These are phyloP conservation scores for Suillus subaureus DNA, from an alignment of 768 basidiomycete species.

Conservation along the genomic window DNA sequence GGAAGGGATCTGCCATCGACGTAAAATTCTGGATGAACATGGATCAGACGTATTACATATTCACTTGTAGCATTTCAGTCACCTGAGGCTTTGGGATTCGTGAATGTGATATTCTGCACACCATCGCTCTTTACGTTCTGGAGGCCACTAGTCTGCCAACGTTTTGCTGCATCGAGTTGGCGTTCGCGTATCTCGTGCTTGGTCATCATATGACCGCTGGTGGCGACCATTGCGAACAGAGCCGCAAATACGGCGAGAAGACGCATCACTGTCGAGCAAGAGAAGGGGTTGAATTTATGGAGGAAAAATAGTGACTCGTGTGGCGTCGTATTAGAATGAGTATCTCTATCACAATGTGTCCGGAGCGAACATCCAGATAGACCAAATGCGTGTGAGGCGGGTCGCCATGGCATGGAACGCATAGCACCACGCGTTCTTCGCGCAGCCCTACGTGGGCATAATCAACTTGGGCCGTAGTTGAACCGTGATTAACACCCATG, in stretches of 20 bases:
- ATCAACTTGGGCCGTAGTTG: too few relatives aligned
- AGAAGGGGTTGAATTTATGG: neutral
- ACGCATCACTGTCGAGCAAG: neutral
- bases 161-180: slow-evolving; percentile 35
- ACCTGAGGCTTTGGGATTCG: neutral
- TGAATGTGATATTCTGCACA: slow-evolving; percentile 20
- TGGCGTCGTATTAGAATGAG: neutral
- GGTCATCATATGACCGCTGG: slow-evolving; percentile 16
- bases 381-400: neutral
- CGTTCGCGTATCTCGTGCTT: slow-evolving; percentile 46
- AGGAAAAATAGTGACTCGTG: neutral
- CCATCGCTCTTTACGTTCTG: slow-evolving; percentile 15
- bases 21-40: slow-evolving; percentile 54
- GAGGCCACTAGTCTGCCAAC: slow-evolving; percentile 27
- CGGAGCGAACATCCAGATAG: too few relatives aligned
- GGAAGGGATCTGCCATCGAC: slow-evolving; percentile 71
- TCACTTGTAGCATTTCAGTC: neutral
- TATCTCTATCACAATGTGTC: neutral
- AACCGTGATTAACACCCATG: neutral
- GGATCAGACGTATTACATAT: slow-evolving; percentile 13
- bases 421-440: neutral
- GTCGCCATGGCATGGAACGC: neutral
- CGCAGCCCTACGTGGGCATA: neutral
- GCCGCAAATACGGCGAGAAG: neutral
- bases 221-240: neutral